These are phyloP conservation scores for Lanmaoa rubissima DNA, from an alignment of 768 basidiomycete species.

Conservation along the genomic window DNA sequence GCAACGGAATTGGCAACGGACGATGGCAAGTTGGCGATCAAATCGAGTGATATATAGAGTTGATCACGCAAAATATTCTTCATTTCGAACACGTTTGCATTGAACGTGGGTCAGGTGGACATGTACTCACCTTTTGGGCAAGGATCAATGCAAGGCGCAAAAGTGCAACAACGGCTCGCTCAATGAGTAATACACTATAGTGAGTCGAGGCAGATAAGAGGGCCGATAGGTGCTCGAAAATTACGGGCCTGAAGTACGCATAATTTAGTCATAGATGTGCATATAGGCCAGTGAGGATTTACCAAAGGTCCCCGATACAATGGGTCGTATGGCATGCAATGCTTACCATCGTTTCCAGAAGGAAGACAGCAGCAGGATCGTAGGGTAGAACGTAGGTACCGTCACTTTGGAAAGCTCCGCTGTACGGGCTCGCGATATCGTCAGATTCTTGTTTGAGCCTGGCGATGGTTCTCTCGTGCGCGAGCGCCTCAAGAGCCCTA, in stretches of 20 bases:
- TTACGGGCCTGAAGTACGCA: conserved; percentile 67
- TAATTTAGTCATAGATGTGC: background rate
- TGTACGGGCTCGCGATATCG: conserved; percentile 43
- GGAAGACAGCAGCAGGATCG: conserved; percentile 92
- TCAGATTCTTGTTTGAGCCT: conserved; percentile 68
- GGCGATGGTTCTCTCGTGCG: conserved; percentile 86
- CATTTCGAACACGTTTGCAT: conserved; percentile 1
- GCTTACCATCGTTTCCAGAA: conserved; percentile 93
- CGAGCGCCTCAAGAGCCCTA: conserved; percentile 83
- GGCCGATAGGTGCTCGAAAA: conserved; percentile 89
- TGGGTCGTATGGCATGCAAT: conserved; percentile 74
- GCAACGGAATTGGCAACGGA: conserved; percentile 79
- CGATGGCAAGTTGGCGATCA: conserved; percentile 77
- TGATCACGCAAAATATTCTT: conserved; percentile 88
- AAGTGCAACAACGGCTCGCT: conserved; percentile 88
- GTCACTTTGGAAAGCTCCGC: conserved; percentile 38
- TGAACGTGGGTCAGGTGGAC: background rate
- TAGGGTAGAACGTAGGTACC: conserved; percentile 69
- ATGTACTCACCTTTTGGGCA: conserved; percentile 63
- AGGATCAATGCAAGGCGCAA: conserved; percentile 82
- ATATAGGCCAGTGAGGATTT: conserved; percentile 22
- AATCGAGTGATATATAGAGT: conserved; percentile 90
- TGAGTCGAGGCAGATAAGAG: conserved; percentile 72
- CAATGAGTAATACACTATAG: conserved; percentile 89
- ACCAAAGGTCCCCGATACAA: conserved; percentile 90